Evolutionary conservation across 2,329 filamentous ascomycete genomes (phyloP).

Genomic region (Orbilia oligospora): DNA sequence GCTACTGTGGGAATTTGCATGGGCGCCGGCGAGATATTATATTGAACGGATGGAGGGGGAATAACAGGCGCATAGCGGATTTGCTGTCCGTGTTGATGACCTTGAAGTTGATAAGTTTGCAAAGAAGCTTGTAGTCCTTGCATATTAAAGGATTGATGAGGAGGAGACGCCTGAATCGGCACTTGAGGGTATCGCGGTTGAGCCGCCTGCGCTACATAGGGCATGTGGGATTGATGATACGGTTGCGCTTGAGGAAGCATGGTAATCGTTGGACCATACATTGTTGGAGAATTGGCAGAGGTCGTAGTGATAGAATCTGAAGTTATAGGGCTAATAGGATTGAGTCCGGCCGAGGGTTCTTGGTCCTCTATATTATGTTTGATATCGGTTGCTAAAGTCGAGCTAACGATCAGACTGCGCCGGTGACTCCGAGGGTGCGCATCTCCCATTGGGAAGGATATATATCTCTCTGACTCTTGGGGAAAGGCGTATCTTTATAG

Average conservation of each 20-base stretch:
- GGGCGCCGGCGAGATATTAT: slow-evolving; percentile 47
- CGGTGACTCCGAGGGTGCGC: slow-evolving; percentile 57
- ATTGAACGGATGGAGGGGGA: slow-evolving; percentile 43
- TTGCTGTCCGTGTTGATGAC: slow-evolving; percentile 51
- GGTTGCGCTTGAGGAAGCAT: slow-evolving; percentile 50
- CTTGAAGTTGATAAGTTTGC: slow-evolving; percentile 55
- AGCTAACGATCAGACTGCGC: slow-evolving; percentile 61
- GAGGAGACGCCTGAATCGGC: slow-evolving; percentile 42
- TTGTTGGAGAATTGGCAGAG: slow-evolving; percentile 51
- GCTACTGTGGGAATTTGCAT: slow-evolving; percentile 58
- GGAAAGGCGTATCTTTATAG: slow-evolving; percentile 42
- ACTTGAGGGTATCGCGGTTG: slow-evolving; percentile 51
- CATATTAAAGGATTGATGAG: slow-evolving; percentile 57
- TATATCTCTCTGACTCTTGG: slow-evolving; percentile 42
- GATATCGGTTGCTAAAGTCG: slow-evolving; percentile 58
- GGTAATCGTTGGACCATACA: slow-evolving; percentile 59
- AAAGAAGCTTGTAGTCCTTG: slow-evolving; percentile 50
- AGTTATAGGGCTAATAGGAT: slow-evolving; percentile 33
- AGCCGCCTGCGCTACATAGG: slow-evolving; percentile 41
- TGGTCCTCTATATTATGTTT: slow-evolving; percentile 57
- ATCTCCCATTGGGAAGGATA: slow-evolving; percentile 61
- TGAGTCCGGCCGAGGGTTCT: slow-evolving; percentile 35
- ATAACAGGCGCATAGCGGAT: slow-evolving; percentile 56
- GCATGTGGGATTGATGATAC: slow-evolving; percentile 56
- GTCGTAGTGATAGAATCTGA: slow-evolving; percentile 42